phyloP scores from a whole-genome alignment of 257 asterid genomes.

The Lycium ferocissimum region DNA sequence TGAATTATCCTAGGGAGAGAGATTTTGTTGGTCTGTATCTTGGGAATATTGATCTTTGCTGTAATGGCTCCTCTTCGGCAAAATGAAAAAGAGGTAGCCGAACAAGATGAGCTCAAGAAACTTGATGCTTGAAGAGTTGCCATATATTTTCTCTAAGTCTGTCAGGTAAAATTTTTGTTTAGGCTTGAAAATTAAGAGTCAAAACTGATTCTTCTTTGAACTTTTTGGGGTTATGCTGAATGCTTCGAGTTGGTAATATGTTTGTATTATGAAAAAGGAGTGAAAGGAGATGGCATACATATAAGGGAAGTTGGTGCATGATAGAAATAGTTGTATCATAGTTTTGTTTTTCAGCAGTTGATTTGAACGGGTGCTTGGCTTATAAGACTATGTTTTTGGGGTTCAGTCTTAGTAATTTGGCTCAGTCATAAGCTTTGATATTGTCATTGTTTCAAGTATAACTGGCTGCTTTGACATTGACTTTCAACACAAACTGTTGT shows the following conservation, averaged over 20 bases:
- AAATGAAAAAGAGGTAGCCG: constrained; percentile 1
- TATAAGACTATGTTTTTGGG: not conserved
- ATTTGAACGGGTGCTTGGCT: not conserved
- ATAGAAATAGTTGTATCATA: not conserved
- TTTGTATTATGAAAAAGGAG: constrained; percentile 4
- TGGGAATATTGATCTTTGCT: not conserved
- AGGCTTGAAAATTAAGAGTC: not conserved
- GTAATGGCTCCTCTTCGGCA: not conserved
- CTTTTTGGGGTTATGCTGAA: not conserved
- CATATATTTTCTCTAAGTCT: not conserved
- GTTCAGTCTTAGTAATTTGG: not conserved
- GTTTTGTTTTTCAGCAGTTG: not conserved
- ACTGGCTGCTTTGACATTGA: constrained; percentile 30
- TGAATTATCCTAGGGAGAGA: not conserved
- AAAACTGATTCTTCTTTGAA: not conserved
- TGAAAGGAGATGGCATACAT: not conserved
- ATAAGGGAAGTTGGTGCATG: not conserved
- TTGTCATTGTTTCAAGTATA: not conserved
- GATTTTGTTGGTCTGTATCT: not conserved
- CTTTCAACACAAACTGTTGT: not conserved
- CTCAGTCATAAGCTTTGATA: not conserved
- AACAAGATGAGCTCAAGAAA: not conserved
- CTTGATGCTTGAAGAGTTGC: constrained; percentile 28
- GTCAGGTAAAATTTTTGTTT: not conserved
- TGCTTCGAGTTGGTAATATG: not conserved